Evolutionary conservation across 495 filamentous ascomycete genomes (phyloP).

Genomic region (Copromyces sp.): DNA sequence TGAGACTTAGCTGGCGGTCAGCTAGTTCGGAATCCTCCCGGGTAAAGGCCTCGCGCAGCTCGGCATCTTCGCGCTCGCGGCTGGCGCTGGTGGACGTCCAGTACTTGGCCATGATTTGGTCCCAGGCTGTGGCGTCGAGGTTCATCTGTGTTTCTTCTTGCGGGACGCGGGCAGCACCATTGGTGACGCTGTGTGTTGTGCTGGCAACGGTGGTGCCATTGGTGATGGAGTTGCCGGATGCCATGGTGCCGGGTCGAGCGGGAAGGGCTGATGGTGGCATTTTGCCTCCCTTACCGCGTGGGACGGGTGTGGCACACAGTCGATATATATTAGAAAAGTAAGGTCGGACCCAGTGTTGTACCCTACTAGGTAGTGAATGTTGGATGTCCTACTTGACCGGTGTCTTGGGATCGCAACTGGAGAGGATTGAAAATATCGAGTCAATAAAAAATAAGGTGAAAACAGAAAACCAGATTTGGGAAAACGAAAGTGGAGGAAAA

Average conservation of each 20-base stretch:
- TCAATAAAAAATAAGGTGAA: background rate
- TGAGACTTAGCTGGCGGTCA: background rate
- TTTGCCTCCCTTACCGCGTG: background rate
- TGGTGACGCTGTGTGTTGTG: background rate
- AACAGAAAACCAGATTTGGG: background rate
- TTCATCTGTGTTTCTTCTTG: background rate
- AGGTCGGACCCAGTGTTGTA: background rate
- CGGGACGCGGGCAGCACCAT: background rate
- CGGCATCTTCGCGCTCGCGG: constrained; percentile 12
- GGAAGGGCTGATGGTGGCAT: background rate
- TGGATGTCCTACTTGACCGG: background rate
- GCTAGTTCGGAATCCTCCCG: background rate
- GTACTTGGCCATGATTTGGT: constrained; percentile 20
- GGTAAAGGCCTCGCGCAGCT: background rate
- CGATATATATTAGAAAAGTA: background rate
- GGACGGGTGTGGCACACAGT: background rate
- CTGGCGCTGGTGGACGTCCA: constrained; percentile 7
- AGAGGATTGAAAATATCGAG: background rate
- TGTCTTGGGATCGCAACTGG: background rate
- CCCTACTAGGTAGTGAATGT: background rate
- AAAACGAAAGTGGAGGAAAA: background rate
- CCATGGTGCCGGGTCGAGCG: background rate
- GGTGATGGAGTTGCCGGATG: background rate
- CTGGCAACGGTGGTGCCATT: background rate
- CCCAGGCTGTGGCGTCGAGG: constrained; percentile 7